Base-by-base conservation (phyloP, 768 basidiomycete genomes). In the Tylopilus sp. region DNA sequence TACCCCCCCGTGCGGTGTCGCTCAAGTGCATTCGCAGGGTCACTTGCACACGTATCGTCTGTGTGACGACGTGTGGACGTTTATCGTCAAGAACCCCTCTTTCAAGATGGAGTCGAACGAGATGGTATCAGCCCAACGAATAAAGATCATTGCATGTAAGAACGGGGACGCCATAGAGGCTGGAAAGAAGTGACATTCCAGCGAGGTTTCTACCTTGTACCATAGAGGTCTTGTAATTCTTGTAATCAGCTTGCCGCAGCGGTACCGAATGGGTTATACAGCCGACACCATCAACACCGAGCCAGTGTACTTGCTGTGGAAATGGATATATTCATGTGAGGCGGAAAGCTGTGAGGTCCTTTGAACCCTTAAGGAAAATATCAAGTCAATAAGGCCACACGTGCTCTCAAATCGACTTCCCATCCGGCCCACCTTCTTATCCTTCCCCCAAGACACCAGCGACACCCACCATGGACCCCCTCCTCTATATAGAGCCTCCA, bases 101-200 rank as follows among this genome's bases (percentile, higher is more conserved):
- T 95, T 99, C 74, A 98, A 98, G 73, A 93, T 98, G 87, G 97
- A 99, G 70, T 81, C 84, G 57, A 89, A 88, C 68, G 86, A 91
- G 64, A 74, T 83, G 67, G 82, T 92, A 51, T 73, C 69, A 36
- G 79, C 88, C 5, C 79, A 80, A 25, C 83, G 88, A 68, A 91
- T 97, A 71, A 97, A 98, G 77, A 98, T 99, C 53, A 94, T 99
- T 57, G 95, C 97, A 6, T 98, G 95, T 76, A 98, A 98, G 80
- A 91, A 90, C 64, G 91, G 89, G 30, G 92, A 94, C 58, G 89
- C 86, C 17, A 83, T 90, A 40, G 88, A 91, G 60, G 80, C 83
- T 21, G 83, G 81, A 50, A 93, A 90, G 78, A 91, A 91, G 72
- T 89, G 66, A 58, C 58, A 57, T 51, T 48, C 50, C 48, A 45